Evolutionary conservation across 2,329 filamentous ascomycete genomes (phyloP).

Genomic region (Penicillium sclerotiorum): DNA sequence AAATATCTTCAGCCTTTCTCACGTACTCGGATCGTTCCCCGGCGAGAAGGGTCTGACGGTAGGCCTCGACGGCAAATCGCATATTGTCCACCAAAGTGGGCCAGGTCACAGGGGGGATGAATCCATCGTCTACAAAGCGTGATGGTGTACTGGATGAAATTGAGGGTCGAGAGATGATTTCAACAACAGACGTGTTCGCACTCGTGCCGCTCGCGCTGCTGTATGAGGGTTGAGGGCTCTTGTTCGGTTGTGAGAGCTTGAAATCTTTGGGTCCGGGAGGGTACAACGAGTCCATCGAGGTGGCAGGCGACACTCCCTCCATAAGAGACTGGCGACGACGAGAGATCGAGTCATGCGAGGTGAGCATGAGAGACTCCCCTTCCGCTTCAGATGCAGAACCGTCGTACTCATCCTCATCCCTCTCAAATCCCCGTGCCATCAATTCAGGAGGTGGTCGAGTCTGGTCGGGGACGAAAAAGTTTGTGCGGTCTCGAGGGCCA

Average conservation of each 20-base stretch:
- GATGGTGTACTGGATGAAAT: slow-evolving; percentile 63
- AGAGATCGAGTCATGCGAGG: slow-evolving; percentile 68
- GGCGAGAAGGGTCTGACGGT: slow-evolving; percentile 83
- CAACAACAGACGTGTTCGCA: slow-evolving; percentile 58
- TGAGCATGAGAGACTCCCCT: slow-evolving; percentile 71
- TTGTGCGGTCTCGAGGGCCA: slow-evolving; percentile 84
- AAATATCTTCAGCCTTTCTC: slow-evolving; percentile 93
- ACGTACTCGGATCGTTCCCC: slow-evolving; percentile 89
- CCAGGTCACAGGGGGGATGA: slow-evolving; percentile 81
- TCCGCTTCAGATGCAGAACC: slow-evolving; percentile 88
- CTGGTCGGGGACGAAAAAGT: slow-evolving; percentile 84
- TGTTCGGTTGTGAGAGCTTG: slow-evolving; percentile 25
- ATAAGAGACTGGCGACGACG: slow-evolving; percentile 68
- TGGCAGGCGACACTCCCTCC: slow-evolving; percentile 78
- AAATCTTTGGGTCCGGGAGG: slow-evolving; percentile 65
- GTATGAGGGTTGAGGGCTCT: slow-evolving; percentile 26
- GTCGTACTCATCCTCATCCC: slow-evolving; percentile 89
- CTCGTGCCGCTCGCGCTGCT: slow-evolving; percentile 52
- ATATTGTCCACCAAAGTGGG: slow-evolving; percentile 88
- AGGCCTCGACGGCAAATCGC: slow-evolving; percentile 85
- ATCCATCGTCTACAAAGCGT: slow-evolving; percentile 90
- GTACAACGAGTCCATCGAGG: slow-evolving; percentile 89
- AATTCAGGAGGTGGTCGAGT: slow-evolving; percentile 88
- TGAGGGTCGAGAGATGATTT: slow-evolving; percentile 49
- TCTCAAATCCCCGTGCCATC: slow-evolving; percentile 78